Evolutionary conservation across 768 basidiomycete genomes (phyloP), one percentile per base, ranked within the genome.

Genomic region (Arthromyces matolae): DNA sequence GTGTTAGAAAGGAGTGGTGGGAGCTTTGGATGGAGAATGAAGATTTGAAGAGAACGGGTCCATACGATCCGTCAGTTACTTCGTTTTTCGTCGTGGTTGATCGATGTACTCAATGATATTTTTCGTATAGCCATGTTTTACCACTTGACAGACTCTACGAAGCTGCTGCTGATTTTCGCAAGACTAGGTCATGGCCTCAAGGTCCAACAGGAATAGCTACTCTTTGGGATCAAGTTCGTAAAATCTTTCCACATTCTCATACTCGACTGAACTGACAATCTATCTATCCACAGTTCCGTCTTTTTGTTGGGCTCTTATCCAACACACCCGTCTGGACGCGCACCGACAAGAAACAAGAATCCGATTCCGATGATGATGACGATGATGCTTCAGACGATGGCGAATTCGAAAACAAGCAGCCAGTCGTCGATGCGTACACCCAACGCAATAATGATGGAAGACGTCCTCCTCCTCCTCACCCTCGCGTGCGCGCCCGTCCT

Each of bases 21-120:
- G 79, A 86, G 50, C 68, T 78, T n/a, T 90, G 88, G 88, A 77
- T 76, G 41, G 78, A 83, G 33, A 70, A 67, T 3, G 86, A 89
- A 60, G 63, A 71, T 39, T 63, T 72, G 25, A 69, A 79, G 49
- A 62, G 68, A 31, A 65, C 59, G 23, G 65, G 64, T 33, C 67
- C 64, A 28, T 77, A 76, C 47, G 71, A 86, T 58, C 62, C 68
- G 85, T 86, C 52, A 55, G 81, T 69, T 13, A 7, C 36, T 31
- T 45, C 24, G 32, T 38, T 22, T 12, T 44, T 23, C 10, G 10
- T 25, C 16, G 22, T 13, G 14, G 22, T 31, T 28, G 45, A 22
- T 29, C 23, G 24, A 18, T 8, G 8, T 24, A 19, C 23, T 35
- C 8, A 36, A 25, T 27, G 4, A 12, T 44, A 25, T 55, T 38